Percentiles rank a stretch among this genome's conserved stretches.
These are phyloP conservation scores for Lantana camara DNA, from an alignment of 257 asterid species.

Conservation along the genomic window DNA sequence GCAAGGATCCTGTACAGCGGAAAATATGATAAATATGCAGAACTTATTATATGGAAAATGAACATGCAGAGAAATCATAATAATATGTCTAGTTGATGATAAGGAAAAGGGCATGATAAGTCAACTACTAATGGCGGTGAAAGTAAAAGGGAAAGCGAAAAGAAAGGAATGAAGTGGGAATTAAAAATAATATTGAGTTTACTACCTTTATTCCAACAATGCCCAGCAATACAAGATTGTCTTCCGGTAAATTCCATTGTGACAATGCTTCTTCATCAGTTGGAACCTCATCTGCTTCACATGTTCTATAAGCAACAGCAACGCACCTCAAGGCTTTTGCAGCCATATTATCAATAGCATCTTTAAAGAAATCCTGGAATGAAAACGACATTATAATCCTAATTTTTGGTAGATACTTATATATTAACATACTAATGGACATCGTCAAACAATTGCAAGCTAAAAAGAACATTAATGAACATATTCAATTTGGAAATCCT, in stretches of 20 bases:
- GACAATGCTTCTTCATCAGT: conserved; percentile 68
- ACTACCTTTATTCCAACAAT: conserved; percentile 92
- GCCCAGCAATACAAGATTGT: conserved; percentile 72
- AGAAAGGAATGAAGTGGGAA: not conserved
- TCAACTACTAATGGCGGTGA: not conserved
- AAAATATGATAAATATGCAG: conserved; percentile 12
- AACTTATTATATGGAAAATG: conserved; percentile 1
- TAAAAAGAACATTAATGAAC: conserved; percentile 2
- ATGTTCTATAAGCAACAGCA: conserved; percentile 78
- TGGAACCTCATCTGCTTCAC: conserved; percentile 63
- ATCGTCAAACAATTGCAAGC: conserved; percentile 12
- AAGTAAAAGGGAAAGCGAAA: conserved; percentile 16
- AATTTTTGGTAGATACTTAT: not conserved
- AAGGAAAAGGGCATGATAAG: conserved; percentile 16
- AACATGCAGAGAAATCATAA: conserved; percentile 10
- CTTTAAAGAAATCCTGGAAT: conserved; percentile 65
- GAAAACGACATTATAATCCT: conserved; percentile 21
- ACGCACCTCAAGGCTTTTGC: conserved; percentile 91
- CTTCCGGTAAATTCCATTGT: conserved; percentile 82
- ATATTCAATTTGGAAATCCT: conserved; percentile 7
- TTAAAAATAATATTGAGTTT: conserved; percentile 8
- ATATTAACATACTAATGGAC: conserved; percentile 1
- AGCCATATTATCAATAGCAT: conserved; percentile 83
- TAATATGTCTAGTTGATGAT: conserved; percentile 3
- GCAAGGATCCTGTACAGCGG: conserved; percentile 85